Conservation (phyloP, 2,329 filamentous ascomycete species). For the Verticillium longisporum region DNA sequence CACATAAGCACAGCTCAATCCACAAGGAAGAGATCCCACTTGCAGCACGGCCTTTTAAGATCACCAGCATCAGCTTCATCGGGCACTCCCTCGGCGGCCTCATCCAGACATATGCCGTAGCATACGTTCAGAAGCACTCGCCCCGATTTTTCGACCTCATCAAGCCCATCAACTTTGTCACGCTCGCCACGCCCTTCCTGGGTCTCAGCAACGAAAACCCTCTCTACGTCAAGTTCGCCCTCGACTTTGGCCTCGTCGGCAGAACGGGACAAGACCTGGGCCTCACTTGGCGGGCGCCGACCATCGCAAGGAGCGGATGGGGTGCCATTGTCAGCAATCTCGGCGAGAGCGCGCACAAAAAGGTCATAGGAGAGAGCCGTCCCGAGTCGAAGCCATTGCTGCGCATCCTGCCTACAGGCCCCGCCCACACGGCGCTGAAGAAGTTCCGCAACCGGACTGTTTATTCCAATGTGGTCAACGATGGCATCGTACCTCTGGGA, state of each 20-base stretch:
- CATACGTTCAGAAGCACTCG: constrained; percentile 94
- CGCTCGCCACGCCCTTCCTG: constrained; percentile 79
- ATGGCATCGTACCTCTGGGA: constrained; percentile 89
- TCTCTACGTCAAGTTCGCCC: constrained; percentile 90
- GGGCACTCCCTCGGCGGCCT: constrained; percentile 87
- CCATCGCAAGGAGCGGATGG: constrained; percentile 79
- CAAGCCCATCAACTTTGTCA: constrained; percentile 82
- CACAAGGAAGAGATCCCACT: constrained; percentile 30
- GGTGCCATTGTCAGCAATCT: constrained; percentile 78
- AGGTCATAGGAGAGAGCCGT: constrained; percentile 52
- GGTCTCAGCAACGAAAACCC: constrained; percentile 97
- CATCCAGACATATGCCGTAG: constrained; percentile 88
- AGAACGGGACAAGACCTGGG: constrained; percentile 92
- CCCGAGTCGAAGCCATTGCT: constrained; percentile 84
- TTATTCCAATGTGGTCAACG: constrained; percentile 96
- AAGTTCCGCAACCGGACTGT: constrained; percentile 87
- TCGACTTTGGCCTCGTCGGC: constrained; percentile 95
- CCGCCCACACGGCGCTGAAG: constrained; percentile 78
- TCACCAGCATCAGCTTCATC: constrained; percentile 92
- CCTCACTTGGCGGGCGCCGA: constrained; percentile 87
- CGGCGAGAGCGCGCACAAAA: constrained; percentile 59
- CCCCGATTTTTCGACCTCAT: constrained; percentile 85
- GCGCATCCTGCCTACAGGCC: constrained; percentile 82
- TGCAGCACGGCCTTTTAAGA: constrained; percentile 61
- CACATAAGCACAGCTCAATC: constrained; percentile 56